These are phyloP conservation scores for Melampsora larici-populina DNA, from an alignment of 1,284 basidiomycete species.

Conservation along the genomic window DNA sequence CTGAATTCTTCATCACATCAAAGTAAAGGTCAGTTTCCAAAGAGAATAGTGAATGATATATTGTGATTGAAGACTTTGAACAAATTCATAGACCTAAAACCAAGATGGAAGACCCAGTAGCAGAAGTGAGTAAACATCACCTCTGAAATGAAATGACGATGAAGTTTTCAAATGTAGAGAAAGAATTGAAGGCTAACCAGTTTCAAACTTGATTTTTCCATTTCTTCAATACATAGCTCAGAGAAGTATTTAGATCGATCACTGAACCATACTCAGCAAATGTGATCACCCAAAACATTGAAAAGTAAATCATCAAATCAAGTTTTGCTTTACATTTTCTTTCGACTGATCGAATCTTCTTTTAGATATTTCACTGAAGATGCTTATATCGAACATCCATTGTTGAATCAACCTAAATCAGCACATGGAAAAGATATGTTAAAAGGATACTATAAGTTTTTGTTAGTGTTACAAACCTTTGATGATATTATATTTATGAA, in stretches of 20 bases:
- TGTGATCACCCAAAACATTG: slow-evolving; percentile 25
- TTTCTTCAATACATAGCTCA: not conserved
- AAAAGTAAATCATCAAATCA: slow-evolving; percentile 6
- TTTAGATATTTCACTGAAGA: slow-evolving; percentile 39
- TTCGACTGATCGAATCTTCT: too few species aligned
- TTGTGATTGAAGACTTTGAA: too few species aligned
- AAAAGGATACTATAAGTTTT: slow-evolving; percentile 35
- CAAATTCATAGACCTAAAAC: too few species aligned
- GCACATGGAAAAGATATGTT: slow-evolving; percentile 17
- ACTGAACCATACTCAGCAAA: slow-evolving; percentile 33
- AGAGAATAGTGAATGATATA: too few species aligned
- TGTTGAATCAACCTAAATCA: slow-evolving; percentile 26
- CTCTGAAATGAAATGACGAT: too few species aligned
- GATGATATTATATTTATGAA: too few species aligned
- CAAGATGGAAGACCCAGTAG: slow-evolving; percentile 21
- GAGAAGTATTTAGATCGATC: slow-evolving; percentile 25
- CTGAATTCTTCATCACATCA: too few species aligned
- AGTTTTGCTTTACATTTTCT: too few species aligned
- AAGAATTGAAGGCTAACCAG: not conserved
- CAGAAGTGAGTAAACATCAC: slow-evolving; percentile 8
- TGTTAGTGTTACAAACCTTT: not conserved
- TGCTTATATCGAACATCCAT: slow-evolving; percentile 23
- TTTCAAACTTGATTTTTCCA: not conserved
- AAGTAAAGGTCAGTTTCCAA: too few species aligned
- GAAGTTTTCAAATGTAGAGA: not conserved